Evolutionary conservation across 352 stramenopile genomes (phyloP).

Genomic region (Phytopythium boreale): DNA sequence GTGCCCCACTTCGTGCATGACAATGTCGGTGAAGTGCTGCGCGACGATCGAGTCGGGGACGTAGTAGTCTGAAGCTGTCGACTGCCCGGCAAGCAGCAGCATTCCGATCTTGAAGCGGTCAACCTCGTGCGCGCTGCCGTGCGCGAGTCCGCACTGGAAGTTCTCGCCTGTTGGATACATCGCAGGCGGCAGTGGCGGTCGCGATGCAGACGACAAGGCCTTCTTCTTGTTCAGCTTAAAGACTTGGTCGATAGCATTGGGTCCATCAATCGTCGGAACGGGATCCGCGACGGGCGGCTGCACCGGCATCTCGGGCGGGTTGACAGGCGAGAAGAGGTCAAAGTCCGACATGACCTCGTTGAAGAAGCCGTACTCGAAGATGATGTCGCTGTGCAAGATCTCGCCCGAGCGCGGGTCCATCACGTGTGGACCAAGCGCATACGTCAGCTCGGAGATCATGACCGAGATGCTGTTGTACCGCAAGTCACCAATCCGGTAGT

Average conservation of each 20-base stretch:
- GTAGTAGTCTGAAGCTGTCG: constrained; percentile 4
- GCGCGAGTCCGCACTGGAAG: constrained; percentile 41
- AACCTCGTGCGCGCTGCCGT: constrained; percentile 28
- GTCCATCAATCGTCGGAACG: background rate
- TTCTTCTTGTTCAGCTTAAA: background rate
- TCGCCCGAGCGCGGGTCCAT: constrained; percentile 79
- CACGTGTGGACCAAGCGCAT: constrained; percentile 61
- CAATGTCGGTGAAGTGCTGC: constrained; percentile 67
- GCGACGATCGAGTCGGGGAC: constrained; percentile 59
- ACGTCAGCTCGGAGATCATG: constrained; percentile 79
- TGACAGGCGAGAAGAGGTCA: constrained; percentile 37
- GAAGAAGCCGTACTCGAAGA: constrained; percentile 87
- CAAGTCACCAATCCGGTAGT: constrained; percentile 83
- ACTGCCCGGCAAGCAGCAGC: constrained; percentile 15
- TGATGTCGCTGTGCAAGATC: constrained; percentile 86
- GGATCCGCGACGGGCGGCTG: background rate
- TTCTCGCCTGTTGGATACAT: constrained; percentile 9
- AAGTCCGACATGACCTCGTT: constrained; percentile 60
- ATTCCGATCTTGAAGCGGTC: constrained; percentile 40
- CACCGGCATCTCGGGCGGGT: constrained; percentile 12
- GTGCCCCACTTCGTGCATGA: constrained; percentile 90
- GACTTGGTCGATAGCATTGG: background rate
- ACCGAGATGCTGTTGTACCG: constrained; percentile 87
- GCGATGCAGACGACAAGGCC: background rate
- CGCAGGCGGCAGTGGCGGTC: background rate